Base-by-base conservation (phyloP, 164 flowering plant genomes). In the Protea cynaroides region DNA sequence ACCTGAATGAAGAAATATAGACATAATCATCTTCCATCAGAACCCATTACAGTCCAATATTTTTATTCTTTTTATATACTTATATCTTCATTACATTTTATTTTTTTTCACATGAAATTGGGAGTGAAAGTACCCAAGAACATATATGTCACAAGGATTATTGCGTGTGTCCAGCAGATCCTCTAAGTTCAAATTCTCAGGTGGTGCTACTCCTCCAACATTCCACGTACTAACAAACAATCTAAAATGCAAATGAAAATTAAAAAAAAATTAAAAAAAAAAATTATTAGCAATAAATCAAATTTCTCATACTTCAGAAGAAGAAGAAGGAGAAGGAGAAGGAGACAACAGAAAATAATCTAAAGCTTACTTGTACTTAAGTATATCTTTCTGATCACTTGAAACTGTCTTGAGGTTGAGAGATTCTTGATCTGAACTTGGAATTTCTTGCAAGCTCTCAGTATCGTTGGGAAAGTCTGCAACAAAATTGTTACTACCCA, bases 151-250 rank as follows among this genome's bases (percentile, higher is more conserved):
- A 23, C 63, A 58, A 1, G 50, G 5, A 53, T 63, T 53, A 40
- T 63, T 52, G 23, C 19, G 49, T 40, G 43, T 57, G 19, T 51
- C 58, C 13, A 69, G 66, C 63, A 24, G 58, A 29, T 58, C 67
- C 24, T 69, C 72, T 63, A 69, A 49, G 59, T 69, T 44, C 21
- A 69, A 38, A 69, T 63, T 58, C 6, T 63, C 59, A 0, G 67
- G 63, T 36, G 72, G 67, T 50, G 23, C 59, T 25, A 57, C 14
- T 9, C 63, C 72, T 15, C 72, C 72, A 17, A 63, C 63, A 43
- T 69, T 83, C 87, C 88, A 84, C 15, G 88, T 80, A 56, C 83
- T 80, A 59, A 76, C 83, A 56, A 84, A 82, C 66, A 84, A 64
- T 72, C 88, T 83, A 47, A 38, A 61, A 61, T 37, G 7, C 0